Conservation (phyloP, 1,284 basidiomycete species). For the Neonothopanus nambi region DNA sequence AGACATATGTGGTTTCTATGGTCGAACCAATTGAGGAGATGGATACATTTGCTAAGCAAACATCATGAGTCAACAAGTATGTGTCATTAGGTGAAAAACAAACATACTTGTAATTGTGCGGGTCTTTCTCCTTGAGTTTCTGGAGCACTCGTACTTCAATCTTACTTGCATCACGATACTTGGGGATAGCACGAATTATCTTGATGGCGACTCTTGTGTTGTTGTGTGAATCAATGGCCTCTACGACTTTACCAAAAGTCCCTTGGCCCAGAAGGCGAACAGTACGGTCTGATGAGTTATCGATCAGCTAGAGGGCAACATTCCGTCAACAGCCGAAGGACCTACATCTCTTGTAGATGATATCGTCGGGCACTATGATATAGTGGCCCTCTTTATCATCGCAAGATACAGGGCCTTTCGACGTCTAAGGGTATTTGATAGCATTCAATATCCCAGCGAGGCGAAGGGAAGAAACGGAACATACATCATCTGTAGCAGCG, state of each 20-base stretch:
- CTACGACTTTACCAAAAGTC: conserved; percentile 98
- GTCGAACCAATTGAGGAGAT: conserved; percentile 93
- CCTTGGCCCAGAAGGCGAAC: conserved; percentile 92
- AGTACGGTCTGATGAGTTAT: conserved; percentile 72
- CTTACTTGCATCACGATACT: conserved; percentile 98
- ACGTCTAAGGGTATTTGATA: conserved; percentile 38
- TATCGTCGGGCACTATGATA: conserved; percentile 87
- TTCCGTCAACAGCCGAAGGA: conserved; percentile 20
- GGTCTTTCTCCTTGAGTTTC: conserved; percentile 89
- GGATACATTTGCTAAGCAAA: conserved; percentile 89
- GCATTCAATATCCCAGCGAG: conserved; percentile 23
- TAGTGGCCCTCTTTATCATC: conserved; percentile 97
- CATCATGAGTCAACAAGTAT: conserved; percentile 19
- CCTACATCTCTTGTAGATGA: conserved; percentile 83
- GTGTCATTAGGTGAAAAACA: conserved; percentile 16
- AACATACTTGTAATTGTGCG: conserved; percentile 84
- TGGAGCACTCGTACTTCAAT: conserved; percentile 97
- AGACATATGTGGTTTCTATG: conserved; percentile 98
- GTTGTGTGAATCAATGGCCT: conserved; percentile 83
- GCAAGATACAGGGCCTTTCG: conserved; percentile 66
- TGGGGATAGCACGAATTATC: conserved; percentile 95
- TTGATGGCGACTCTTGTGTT: conserved; percentile 93
- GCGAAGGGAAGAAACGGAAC: conserved; percentile 30
- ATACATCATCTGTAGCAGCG: conserved; percentile 61
- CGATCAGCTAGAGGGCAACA: conserved; percentile 20